phyloP scores from a whole-genome alignment of 805 yeast genomes.

The Myxozyma mucilagina region DNA sequence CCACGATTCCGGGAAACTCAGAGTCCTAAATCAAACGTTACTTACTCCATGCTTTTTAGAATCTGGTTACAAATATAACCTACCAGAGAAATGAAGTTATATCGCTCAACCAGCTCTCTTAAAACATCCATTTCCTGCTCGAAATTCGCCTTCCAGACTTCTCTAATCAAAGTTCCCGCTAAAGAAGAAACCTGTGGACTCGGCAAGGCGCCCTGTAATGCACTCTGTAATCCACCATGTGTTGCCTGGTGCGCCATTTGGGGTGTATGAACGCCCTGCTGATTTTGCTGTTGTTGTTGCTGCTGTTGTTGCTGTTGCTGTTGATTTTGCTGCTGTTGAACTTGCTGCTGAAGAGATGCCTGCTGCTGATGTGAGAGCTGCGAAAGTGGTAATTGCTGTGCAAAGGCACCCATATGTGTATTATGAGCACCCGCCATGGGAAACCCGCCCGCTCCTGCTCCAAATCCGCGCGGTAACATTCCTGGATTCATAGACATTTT shows the following conservation, averaged over 20 bases:
- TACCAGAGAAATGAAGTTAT: constrained; percentile 42
- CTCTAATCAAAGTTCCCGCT: constrained; percentile 32
- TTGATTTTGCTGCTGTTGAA: no score
- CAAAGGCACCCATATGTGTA: constrained; percentile 9
- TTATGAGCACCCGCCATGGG: constrained; percentile 9
- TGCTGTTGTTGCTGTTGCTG: constrained; percentile 18
- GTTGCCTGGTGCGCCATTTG: constrained; percentile 24
- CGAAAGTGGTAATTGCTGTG: constrained; percentile 16
- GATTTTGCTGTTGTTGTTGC: constrained; percentile 25
- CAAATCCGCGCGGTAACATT: constrained; percentile 13
- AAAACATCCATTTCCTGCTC: constrained; percentile 45
- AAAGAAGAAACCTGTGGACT: constrained; percentile 23
- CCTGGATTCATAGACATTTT: constrained; percentile 3
- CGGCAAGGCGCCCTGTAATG: constrained; percentile 24
- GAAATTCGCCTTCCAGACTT: constrained; percentile 48
- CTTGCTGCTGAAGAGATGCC: constrained; percentile 3
- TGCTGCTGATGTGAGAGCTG: constrained; percentile 3
- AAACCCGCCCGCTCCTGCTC: constrained; percentile 2
- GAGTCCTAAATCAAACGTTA: constrained; percentile 58
- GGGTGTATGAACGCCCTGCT: constrained; percentile 29
- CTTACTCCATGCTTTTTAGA: constrained; percentile 42
- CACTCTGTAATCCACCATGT: constrained; percentile 24
- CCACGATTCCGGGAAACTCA: constrained; percentile 94
- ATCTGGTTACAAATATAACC: constrained; percentile 33
- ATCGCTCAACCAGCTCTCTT: constrained; percentile 42